Evolutionary conservation across 1,139 yeast genomes (phyloP).

Genomic region (Hyphopichia burtonii): DNA sequence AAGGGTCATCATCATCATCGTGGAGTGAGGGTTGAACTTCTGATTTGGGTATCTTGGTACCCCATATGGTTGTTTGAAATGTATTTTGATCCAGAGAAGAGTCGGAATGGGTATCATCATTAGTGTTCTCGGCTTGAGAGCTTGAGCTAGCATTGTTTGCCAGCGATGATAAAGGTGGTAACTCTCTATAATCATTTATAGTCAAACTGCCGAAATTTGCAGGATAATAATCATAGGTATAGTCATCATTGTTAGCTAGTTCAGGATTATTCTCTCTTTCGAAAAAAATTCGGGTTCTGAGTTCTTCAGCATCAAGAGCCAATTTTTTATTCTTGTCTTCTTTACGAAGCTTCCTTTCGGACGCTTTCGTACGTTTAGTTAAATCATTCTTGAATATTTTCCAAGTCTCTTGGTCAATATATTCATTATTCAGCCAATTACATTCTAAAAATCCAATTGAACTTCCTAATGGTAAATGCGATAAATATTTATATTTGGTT

Average conservation of each 20-base stretch:
- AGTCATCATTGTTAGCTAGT: constrained; percentile 12
- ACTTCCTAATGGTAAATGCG: constrained; percentile 83
- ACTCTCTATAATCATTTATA: constrained; percentile 26
- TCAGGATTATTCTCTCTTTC: constrained; percentile 50
- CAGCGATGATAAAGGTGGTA: constrained; percentile 19
- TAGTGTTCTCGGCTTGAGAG: constrained; percentile 5
- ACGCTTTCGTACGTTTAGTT: constrained; percentile 53
- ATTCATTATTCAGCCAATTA: constrained; percentile 62
- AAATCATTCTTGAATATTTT: constrained; percentile 58
- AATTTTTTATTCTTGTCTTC: constrained; percentile 66
- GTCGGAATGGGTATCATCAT: constrained; percentile 9
- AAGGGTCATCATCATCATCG: constrained; percentile 29
- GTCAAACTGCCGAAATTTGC: constrained; percentile 30
- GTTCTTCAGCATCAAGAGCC: constrained; percentile 65
- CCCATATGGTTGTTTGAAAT: constrained; percentile 57
- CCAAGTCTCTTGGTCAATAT: constrained; percentile 50
- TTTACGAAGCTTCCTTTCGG: constrained; percentile 51
- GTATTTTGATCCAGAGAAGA: constrained; percentile 5
- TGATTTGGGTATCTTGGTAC: constrained; percentile 50
- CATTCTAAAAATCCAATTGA: constrained; percentile 83
- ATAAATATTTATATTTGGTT: constrained; percentile 67
- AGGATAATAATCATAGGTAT: constrained; percentile 12
- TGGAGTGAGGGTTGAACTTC: constrained; percentile 22
- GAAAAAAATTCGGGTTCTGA: constrained; percentile 54
- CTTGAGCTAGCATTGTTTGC: constrained; percentile 3